phyloP scores from a whole-genome alignment of 495 filamentous ascomycete species.

The Penicillium daleae region DNA sequence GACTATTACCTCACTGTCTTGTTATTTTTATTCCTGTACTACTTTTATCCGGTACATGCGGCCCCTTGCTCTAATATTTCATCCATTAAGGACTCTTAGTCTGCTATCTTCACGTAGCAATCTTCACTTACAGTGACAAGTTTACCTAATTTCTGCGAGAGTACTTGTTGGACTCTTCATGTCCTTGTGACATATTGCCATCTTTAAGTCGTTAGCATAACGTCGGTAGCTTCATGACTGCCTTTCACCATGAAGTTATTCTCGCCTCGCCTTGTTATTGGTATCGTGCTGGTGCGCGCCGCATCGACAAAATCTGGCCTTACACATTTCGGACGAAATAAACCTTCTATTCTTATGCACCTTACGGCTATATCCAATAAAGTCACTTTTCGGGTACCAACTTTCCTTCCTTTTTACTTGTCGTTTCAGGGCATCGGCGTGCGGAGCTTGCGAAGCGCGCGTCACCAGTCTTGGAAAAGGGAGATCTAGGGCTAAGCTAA shows the following conservation, averaged over 20 bases:
- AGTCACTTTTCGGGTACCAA: neutral
- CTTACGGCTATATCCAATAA: neutral
- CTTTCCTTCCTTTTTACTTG: neutral
- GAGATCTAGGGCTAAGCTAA: too few relatives aligned
- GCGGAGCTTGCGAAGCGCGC: too few relatives aligned
- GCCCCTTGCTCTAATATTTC: neutral
- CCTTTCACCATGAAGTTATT: constrained; percentile 1
- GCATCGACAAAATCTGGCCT: neutral
- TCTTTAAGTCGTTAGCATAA: neutral
- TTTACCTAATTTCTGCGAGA: neutral
- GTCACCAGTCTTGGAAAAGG: too few relatives aligned
- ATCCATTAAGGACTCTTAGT: constrained; percentile 1
- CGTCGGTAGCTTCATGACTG: neutral
- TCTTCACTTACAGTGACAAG: constrained; percentile 1
- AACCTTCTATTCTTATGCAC: neutral
- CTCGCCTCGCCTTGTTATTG: neutral
- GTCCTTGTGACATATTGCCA: neutral
- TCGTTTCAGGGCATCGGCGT: too few relatives aligned
- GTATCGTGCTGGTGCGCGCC: neutral
- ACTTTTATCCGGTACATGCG: neutral
- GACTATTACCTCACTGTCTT: neutral
- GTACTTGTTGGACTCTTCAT: constrained; percentile 3
- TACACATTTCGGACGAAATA: neutral
- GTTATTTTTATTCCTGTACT: neutral
- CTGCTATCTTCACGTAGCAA: neutral